Base-by-base conservation (phyloP, 1,284 basidiomycete species). In the Cryptococcus floricola region DNA sequence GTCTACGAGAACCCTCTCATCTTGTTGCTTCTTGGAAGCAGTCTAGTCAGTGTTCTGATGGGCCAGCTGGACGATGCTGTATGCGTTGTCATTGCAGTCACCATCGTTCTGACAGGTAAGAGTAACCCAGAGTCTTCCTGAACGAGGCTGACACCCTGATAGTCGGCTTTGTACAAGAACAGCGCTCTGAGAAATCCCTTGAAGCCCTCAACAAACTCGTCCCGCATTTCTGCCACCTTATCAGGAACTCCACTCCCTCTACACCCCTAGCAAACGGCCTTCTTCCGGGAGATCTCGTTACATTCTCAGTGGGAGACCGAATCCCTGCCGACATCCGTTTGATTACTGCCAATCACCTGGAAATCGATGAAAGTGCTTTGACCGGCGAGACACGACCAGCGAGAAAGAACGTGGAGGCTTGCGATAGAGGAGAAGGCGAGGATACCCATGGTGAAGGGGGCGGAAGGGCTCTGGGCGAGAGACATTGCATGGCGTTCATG, bases 111-210 rank as follows among this genome's bases (percentile, higher is more conserved):
- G 16, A 92, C 91, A 31, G 91, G 90, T 92, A 62, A 70, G 83
- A 2, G 37, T 47, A 16, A 39, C 25, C 13, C 13, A 13, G 16
- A 25, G 12, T 13, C 8, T 5, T 1, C 14, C 12, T 2, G 34
- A 5, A 19, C 34, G 14, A 16, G 41, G 52, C 57, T 64, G 39
- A 63, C 48, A n/a, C 27, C 10, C n/a, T 12, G 19, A 38, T 67
- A 92, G 94, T 98, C 58, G 95, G 91, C 1, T 97, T 97, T 69
- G 86, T 97, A 39, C 94, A 98, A 75, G 94, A 98, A 78, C 86
- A 89, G 62, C 83, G 94, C 42, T 97, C 93, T 0, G 95, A 98
- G 76, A 88, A 97, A 78, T 91, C 88, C 54, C 80, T 98, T 27
- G 91, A 96, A 75, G 92, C 95, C 0, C 81, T 98, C 31, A 96